Conservation (phyloP, 495 filamentous ascomycete species). For the Sordaria brevicollis region DNA sequence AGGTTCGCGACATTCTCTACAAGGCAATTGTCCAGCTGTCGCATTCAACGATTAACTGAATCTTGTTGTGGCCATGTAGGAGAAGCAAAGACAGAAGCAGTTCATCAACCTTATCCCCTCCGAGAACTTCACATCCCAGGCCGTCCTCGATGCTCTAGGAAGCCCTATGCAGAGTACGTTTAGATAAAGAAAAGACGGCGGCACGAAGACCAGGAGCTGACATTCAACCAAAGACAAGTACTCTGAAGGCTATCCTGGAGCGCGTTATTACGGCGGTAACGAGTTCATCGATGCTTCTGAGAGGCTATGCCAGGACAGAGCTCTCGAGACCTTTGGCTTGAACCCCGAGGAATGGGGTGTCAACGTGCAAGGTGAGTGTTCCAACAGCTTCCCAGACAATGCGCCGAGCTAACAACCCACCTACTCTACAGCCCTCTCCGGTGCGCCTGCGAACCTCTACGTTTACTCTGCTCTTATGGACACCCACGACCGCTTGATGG, state of each 20-base stretch:
- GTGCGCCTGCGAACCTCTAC: conserved; percentile 91
- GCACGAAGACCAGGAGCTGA: not conserved
- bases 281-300: conserved; percentile 90
- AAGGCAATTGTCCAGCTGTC: not conserved
- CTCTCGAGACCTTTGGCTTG: conserved; percentile 75
- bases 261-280: conserved; percentile 95
- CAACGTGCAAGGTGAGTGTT: conserved; percentile 77
- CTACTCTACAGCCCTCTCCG: conserved; percentile 70
- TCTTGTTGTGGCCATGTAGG: conserved; percentile 41
- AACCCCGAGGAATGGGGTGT: conserved; percentile 89
- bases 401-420: not conserved
- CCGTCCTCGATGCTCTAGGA: conserved; percentile 89
- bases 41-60: not conserved
- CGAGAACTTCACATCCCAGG: conserved; percentile 97
- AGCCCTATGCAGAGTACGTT: conserved; percentile 94
- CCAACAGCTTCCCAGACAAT: not conserved
- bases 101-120: conserved; percentile 99
- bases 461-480: conserved; percentile 90
- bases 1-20: conserved; percentile 42
- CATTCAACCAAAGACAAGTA: conserved; percentile 67
- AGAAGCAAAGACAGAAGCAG: conserved; percentile 90
- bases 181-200: not conserved
- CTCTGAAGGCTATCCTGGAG: conserved; percentile 95
- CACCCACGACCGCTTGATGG: conserved; percentile 93
- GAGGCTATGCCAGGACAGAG: conserved; percentile 77